phyloP scores from a whole-genome alignment of 768 basidiomycete genomes.

The Nevesoporus exiguus region DNA sequence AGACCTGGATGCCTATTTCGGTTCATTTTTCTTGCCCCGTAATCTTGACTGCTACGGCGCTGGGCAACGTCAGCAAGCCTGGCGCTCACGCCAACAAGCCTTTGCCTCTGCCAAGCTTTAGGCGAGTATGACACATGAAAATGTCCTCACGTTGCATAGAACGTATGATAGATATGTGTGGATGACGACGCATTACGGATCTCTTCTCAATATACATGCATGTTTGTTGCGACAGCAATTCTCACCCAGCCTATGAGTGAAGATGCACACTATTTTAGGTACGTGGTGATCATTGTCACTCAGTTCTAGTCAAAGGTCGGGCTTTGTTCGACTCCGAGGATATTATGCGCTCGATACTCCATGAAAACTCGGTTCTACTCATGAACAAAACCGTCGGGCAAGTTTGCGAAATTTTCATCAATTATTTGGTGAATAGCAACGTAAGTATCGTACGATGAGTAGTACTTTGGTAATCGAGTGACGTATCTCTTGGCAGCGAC shows the following conservation, averaged over 20 bases:
- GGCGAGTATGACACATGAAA: background rate
- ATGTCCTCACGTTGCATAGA: background rate
- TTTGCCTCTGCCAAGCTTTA: background rate
- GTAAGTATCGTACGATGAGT: no score
- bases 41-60: background rate
- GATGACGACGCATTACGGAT: background rate
- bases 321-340: no score
- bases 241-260: background rate
- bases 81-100: background rate
- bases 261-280: no score
- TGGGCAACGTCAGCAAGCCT: background rate
- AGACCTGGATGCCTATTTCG: conserved; percentile 48
- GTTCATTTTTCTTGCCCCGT: conserved; percentile 36
- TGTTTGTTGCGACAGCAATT: background rate
- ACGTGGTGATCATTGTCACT: no score
- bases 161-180: background rate
- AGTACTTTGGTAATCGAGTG: no score
- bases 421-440: no score
- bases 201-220: background rate
- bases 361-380: no score
- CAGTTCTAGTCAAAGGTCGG: no score
- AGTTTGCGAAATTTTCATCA: no score
- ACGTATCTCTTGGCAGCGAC: no score
- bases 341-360: no score
- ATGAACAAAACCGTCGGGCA: no score